Evolutionary conservation across 768 basidiomycete genomes (phyloP).

Genomic region (Suillus placidus): DNA sequence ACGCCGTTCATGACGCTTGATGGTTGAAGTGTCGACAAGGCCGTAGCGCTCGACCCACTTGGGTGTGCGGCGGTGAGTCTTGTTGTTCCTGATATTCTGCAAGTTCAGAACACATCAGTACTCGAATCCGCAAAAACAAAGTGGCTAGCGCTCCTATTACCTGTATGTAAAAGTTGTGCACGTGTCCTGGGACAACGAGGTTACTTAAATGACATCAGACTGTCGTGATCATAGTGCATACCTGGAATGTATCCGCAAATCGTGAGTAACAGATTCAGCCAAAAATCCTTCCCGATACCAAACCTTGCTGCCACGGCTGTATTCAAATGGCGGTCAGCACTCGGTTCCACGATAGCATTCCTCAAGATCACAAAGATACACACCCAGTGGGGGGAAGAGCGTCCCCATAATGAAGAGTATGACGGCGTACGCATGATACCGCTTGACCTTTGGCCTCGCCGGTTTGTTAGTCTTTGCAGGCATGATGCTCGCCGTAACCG

Average conservation of each 20-base stretch:
- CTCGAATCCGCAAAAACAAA: conserved; percentile 2
- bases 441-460: conserved; percentile 57
- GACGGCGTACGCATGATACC: conserved; percentile 80
- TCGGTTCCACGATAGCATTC: neutral
- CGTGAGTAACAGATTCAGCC: conserved; percentile 86
- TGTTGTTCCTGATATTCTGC: conserved; percentile 95
- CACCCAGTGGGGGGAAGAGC: conserved; percentile 89
- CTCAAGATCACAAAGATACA: conserved; percentile 18
- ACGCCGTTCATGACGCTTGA: conserved; percentile 75
- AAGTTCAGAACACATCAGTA: conserved; percentile 11
- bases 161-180: conserved; percentile 93
- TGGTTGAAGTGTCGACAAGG: conserved; percentile 79
- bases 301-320: conserved; percentile 92
- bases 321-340: conserved; percentile 14
- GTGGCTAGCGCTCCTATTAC: conserved; percentile 35
- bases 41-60: conserved; percentile 94
- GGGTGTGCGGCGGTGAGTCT: conserved; percentile 88
- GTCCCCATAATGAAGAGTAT: conserved; percentile 88
- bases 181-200: conserved; percentile 59
- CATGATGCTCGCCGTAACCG: conserved; percentile 23
- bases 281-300: conserved; percentile 90
- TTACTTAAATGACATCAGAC: conserved; percentile 7
- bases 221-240: conserved; percentile 30
- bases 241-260: conserved; percentile 91
- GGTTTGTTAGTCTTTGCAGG: conserved; percentile 51